Percentiles rank a stretch among this genome's conserved stretches.
Conservation (phyloP, 2,329 filamentous ascomycete species). For the Botryotinia narcissicola region DNA sequence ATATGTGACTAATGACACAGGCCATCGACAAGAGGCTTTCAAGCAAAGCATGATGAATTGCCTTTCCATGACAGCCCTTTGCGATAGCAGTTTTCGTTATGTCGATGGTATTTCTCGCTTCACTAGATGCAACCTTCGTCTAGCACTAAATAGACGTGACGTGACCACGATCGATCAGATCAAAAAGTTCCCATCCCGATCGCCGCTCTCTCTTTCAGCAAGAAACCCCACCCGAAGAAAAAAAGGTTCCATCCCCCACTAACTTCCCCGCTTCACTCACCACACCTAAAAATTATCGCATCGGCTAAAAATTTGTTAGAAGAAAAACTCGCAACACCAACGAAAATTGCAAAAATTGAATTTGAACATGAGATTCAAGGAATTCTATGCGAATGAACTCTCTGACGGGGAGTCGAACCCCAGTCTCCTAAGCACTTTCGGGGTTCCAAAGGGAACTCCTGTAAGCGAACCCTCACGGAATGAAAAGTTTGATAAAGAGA, state of each 20-base stretch:
- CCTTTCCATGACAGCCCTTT: neutral
- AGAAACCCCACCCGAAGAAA: neutral
- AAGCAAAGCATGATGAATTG: neutral
- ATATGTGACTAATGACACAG: neutral
- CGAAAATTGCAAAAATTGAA: neutral
- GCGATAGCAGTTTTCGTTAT: neutral
- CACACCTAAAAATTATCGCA: neutral
- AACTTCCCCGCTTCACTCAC: neutral
- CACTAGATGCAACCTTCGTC: neutral
- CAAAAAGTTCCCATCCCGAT: neutral
- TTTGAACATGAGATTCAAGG: neutral
- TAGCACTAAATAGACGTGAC: neutral
- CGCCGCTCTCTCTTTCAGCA: neutral
- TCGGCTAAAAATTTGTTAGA: neutral
- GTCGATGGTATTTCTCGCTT: neutral
- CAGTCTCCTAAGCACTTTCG: too few relatives aligned
- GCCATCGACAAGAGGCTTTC: too few relatives aligned
- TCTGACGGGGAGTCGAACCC: conserved; percentile 34
- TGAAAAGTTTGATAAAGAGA: too few relatives aligned
- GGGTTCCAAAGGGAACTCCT: too few relatives aligned
- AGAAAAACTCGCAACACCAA: neutral
- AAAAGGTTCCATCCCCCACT: neutral
- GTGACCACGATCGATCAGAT: neutral
- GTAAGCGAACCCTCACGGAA: too few relatives aligned
- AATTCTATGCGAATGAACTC: neutral